Conservation (phyloP, 495 filamentous ascomycete genomes). For the Hyaloscypha hepaticicola region DNA sequence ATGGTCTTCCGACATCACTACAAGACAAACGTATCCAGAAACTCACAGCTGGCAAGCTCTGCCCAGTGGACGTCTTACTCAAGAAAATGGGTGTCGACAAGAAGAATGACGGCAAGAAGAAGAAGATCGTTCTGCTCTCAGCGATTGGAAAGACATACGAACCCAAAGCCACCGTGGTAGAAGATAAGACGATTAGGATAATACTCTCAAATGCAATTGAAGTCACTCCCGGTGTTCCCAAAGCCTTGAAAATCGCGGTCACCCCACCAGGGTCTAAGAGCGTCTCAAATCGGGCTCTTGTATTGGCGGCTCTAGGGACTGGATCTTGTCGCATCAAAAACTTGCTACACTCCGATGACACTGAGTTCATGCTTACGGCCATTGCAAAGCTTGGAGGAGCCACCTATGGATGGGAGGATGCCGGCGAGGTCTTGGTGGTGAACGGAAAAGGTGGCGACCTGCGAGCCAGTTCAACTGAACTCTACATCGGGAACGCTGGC, state of each 20-base stretch:
- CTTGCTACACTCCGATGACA: conserved; percentile 93
- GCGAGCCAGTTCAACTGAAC: conserved; percentile 66
- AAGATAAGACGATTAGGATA: conserved; percentile 80
- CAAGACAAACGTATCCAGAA: conserved; percentile 82
- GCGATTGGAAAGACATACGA: conserved; percentile 87
- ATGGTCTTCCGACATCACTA: conserved; percentile 84
- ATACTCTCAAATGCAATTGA: conserved; percentile 79
- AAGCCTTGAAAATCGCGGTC: conserved; percentile 65
- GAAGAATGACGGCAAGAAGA: conserved; percentile 95
- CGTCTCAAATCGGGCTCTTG: conserved; percentile 91
- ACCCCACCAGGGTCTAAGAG: conserved; percentile 96
- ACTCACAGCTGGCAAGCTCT: conserved; percentile 82
- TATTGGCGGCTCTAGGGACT: conserved; percentile 86
- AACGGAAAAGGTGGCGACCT: conserved; percentile 86
- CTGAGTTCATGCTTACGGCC: conserved; percentile 93
- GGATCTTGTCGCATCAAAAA: conserved; percentile 88
- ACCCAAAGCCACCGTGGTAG: conserved; percentile 80
- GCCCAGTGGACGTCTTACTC: conserved; percentile 85
- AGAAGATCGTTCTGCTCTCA: conserved; percentile 94
- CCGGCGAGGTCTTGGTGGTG: conserved; percentile 85
- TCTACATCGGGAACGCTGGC: conserved; percentile 96
- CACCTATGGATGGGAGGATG: conserved; percentile 91
- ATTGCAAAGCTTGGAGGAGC: conserved; percentile 81
- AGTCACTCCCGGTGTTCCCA: conserved; percentile 66
- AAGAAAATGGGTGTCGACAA: conserved; percentile 97